phyloP scores from a whole-genome alignment of 148 eudicot genomes.

The Rheum nobile region DNA sequence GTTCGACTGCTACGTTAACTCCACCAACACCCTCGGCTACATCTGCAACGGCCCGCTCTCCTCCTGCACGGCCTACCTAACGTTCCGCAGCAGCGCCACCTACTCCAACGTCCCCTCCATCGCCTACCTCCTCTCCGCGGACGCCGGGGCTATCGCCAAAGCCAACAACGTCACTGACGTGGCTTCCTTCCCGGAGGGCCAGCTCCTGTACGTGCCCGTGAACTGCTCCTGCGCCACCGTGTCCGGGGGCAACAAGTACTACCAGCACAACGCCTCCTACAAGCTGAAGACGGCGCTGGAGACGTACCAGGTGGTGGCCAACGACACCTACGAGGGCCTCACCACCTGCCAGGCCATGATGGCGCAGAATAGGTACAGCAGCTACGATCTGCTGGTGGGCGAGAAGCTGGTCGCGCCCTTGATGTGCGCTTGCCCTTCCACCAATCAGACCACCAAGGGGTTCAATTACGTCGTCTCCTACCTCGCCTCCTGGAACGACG shows the following conservation, averaged over 20 bases:
- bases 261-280: slow-evolving; percentile 49
- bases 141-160: slow-evolving; percentile 19
- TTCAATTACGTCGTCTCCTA: slow-evolving; percentile 40
- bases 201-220: slow-evolving; percentile 41
- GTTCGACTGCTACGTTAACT: slow-evolving; percentile 27
- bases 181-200: slow-evolving; percentile 18
- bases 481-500: slow-evolving; percentile 26
- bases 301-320: slow-evolving; percentile 40
- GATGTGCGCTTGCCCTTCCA: slow-evolving; percentile 66
- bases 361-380: slow-evolving; percentile 25
- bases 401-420: slow-evolving; percentile 32
- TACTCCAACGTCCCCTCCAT: slow-evolving; percentile 38
- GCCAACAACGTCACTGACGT: slow-evolving; percentile 34
- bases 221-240: slow-evolving; percentile 33
- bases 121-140: slow-evolving; percentile 35
- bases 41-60: slow-evolving; percentile 30
- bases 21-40: slow-evolving; percentile 37
- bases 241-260: slow-evolving; percentile 7
- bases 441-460: slow-evolving; percentile 28
- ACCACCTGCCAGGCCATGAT: slow-evolving; percentile 53
- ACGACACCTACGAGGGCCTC: slow-evolving; percentile 45
- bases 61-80: slow-evolving; percentile 49
- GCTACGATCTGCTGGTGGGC: background rate
- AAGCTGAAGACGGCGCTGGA: slow-evolving; percentile 18
- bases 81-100: slow-evolving; percentile 41